Percentiles rank a stretch among this genome's conserved stretches.
These are phyloP conservation scores for Eutrema heterophyllum DNA, from an alignment of 345 rosid species.

Conservation along the genomic window DNA sequence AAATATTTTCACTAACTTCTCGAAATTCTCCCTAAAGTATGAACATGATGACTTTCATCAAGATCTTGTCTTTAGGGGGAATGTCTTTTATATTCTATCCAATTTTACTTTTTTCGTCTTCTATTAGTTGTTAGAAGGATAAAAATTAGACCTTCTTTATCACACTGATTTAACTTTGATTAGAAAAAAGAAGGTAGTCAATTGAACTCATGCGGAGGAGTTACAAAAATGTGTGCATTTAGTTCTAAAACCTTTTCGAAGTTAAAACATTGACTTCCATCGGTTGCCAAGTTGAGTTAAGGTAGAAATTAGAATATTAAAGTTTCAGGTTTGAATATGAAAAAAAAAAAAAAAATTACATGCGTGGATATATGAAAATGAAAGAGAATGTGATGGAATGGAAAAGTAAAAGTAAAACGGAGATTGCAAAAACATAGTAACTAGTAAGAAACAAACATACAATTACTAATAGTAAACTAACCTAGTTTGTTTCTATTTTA, in stretches of 20 bases:
- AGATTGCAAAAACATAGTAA: neutral
- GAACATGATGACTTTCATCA: neutral
- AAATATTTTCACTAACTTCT: neutral
- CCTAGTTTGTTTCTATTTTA: neutral
- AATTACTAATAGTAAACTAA: neutral
- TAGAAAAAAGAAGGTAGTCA: too few relatives aligned
- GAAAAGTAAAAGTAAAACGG: neutral
- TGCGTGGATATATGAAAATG: neutral
- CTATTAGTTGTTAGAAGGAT: neutral
- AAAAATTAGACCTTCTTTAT: neutral
- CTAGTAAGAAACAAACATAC: neutral
- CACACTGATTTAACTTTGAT: neutral
- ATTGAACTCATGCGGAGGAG: too few relatives aligned
- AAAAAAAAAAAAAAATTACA: neutral
- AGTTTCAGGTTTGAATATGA: too few relatives aligned
- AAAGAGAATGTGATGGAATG: neutral
- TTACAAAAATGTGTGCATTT: too few relatives aligned
- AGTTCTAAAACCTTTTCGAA: neutral
- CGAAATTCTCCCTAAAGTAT: neutral
- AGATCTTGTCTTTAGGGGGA: neutral
- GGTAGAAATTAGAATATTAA: too few relatives aligned
- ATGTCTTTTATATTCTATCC: neutral
- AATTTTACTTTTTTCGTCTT: neutral
- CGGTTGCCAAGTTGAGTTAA: neutral
- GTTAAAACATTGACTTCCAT: neutral